Evolutionary conservation across 164 flowering plant genomes (phyloP), one percentile per base, ranked within the genome.

Genomic region (Vitis rotundifolia): DNA sequence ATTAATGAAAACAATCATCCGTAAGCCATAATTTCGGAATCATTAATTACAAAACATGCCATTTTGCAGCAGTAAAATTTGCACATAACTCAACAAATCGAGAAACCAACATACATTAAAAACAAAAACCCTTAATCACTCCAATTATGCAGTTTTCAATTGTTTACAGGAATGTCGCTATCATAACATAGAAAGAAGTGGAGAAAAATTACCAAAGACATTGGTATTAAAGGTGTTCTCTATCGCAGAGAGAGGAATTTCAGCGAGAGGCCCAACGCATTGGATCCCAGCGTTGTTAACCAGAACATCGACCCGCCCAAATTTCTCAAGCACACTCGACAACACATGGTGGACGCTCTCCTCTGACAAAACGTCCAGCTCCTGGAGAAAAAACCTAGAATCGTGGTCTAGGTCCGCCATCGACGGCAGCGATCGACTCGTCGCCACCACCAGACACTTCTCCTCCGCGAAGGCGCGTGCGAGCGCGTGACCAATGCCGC

Each of bases 271-370:
- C 5, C 91, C 98, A 19, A 95, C 77, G 64, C 97, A 93, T 49
- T 82, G 93, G 13, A 95, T 81, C 14, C 98, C 99, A 19, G 99
- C 99, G 62, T 95, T 95, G 50, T 95, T 95, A 11, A 95, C 97
- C 19, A 95, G 1, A 6, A 93, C 71, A 80, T 95, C 99, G 28
- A 95, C 74, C 22, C 86, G 78, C 3, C 97, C 95, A 48, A 85
- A 91, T 74, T 56, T 83, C 15, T 84, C 86, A 8, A 89, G 18
- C 10, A 82, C 89, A 53, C 66, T 73, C 2, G 80, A 72, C 53
- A 86, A 1, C 8, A 80, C 92, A 3, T 68, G 72, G 0, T 71
- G 55, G 18, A 93, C 85, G 68, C 92, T 93, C 50, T 89, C 85
- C 9, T 90, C 96, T 2, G 93, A 88, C 10, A 67, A 56, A 14